phyloP scores from a whole-genome alignment of 495 filamentous ascomycete genomes.

The Extremus antarcticus region DNA sequence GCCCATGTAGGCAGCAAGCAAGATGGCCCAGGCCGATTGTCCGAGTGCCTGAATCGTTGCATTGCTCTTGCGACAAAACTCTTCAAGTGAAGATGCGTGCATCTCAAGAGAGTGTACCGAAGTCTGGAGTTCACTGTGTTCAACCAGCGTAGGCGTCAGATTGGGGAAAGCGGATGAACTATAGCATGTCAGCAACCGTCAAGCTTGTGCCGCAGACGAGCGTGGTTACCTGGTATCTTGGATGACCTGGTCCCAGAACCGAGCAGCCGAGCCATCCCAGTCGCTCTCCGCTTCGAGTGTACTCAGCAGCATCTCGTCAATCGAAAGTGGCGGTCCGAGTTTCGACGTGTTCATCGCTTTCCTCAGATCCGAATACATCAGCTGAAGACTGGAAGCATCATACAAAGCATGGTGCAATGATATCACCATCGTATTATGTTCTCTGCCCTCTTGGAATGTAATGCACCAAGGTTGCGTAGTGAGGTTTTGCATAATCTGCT shows the following conservation, averaged over 20 bases:
- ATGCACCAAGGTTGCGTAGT: constrained; percentile 23
- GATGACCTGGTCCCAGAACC: constrained; percentile 50
- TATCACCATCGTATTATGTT: constrained; percentile 36
- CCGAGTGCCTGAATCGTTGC: constrained; percentile 60
- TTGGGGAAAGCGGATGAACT: constrained; percentile 45
- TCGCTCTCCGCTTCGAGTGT: constrained; percentile 26
- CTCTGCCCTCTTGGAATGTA: neutral
- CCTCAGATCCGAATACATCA: constrained; percentile 47
- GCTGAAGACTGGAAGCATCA: constrained; percentile 58
- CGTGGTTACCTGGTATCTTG: neutral
- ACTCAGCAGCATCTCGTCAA: constrained; percentile 3
- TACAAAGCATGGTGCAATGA: constrained; percentile 66
- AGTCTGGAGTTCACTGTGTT: constrained; percentile 29
- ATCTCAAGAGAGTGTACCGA: constrained; percentile 32
- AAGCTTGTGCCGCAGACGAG: neutral
- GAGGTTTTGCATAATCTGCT: constrained; percentile 24
- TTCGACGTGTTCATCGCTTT: constrained; percentile 27
- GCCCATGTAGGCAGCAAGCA: constrained; percentile 62
- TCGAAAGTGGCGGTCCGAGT: constrained; percentile 18
- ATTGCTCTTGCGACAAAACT: constrained; percentile 38
- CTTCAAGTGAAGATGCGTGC: constrained; percentile 38
- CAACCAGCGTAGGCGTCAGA: constrained; percentile 48
- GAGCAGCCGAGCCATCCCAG: constrained; percentile 28
- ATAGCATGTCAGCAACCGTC: neutral
- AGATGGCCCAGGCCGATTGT: constrained; percentile 62